Evolutionary conservation across 768 basidiomycete species (phyloP), one percentile per base, ranked within the genome.

Genomic region (Chiua virens): DNA sequence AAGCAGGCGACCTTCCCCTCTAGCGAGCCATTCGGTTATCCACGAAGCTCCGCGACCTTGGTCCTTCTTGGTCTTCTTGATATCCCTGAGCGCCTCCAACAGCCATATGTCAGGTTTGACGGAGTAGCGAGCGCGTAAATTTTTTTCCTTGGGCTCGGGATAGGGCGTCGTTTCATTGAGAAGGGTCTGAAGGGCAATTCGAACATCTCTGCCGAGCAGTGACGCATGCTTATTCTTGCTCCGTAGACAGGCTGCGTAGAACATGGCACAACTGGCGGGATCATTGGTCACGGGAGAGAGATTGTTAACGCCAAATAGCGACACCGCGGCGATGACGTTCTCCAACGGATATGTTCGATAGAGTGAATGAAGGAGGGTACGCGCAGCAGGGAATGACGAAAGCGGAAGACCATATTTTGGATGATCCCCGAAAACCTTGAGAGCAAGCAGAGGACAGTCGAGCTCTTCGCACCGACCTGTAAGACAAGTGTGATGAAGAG

Each of bases 401-500:
- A 87, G 72, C 20, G 71, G 63, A 17, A 87, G 56, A 44, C 79
- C 77, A 63, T 87, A 85, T 61, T 81, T 83, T 14, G 82, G 71
- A 50, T 77, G 84, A 60, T 87, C 70, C 20, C 80, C 78, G 60
- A 85, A 84, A 20, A 86, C 78, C 30, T 77, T 69, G 13, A 89
- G 69, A 4, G 85, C 83, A 35, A 87, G 74, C 22, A 68, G 58
- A 4, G 82, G 80, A 50, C 80, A 80, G 14, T 68, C 61, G 2
- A 87, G 75, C 58, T 85, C 76, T 52, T 78, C 72, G 47, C 85
- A 87, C 9, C 86, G 85, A 21, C 79, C 86, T 89, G 32, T 34
- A 18, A 32, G 51, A 40, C 3, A 45, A 17, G 44, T 4, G 8
- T 10, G 20, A 45, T 50, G 27, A 55, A 22, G 4, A 9, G 18